A percentile compares a stretch with the other conserved stretches of the same genome.
These are phyloP conservation scores for Castanea sativa DNA, from an alignment of 306 rosid species.

Conservation along the genomic window DNA sequence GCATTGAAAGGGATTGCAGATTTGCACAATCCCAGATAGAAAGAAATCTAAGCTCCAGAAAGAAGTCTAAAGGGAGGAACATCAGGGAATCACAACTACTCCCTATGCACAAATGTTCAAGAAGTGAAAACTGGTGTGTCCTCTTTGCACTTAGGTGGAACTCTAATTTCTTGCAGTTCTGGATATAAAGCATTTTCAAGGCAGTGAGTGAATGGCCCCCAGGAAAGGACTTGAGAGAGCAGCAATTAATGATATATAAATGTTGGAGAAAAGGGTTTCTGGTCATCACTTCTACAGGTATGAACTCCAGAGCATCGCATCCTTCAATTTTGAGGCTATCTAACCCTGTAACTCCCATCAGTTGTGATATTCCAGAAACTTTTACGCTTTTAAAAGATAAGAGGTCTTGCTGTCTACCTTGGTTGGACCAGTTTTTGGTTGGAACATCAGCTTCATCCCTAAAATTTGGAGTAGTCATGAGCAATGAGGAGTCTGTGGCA, in stretches of 20 bases:
- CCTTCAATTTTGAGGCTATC: not conserved
- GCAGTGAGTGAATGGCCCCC: not conserved
- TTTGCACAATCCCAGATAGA: conserved; percentile 1
- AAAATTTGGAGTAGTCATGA: not conserved
- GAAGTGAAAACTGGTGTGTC: not conserved
- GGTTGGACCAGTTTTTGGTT: not conserved
- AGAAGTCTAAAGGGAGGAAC: not conserved
- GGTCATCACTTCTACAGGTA: not conserved
- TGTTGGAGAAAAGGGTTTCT: not conserved
- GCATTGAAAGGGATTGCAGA: not conserved
- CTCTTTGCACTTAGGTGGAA: not conserved
- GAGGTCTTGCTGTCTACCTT: not conserved
- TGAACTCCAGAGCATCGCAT: conserved; percentile 4
- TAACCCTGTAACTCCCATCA: not conserved
- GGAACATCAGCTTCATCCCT: not conserved
- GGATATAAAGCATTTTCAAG: not conserved
- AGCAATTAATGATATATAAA: not conserved
- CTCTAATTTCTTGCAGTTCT: not conserved
- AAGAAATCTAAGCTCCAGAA: conserved; percentile 1
- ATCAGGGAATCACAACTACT: conserved; percentile 3
- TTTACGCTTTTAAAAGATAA: not conserved
- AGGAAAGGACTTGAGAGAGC: not conserved
- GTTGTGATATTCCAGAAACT: not conserved
- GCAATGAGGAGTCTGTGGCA: not conserved
- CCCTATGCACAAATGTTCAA: not conserved